These are phyloP conservation scores for Aspergillus taichungensis DNA, from an alignment of 495 filamentous ascomycete species.

Conservation along the genomic window DNA sequence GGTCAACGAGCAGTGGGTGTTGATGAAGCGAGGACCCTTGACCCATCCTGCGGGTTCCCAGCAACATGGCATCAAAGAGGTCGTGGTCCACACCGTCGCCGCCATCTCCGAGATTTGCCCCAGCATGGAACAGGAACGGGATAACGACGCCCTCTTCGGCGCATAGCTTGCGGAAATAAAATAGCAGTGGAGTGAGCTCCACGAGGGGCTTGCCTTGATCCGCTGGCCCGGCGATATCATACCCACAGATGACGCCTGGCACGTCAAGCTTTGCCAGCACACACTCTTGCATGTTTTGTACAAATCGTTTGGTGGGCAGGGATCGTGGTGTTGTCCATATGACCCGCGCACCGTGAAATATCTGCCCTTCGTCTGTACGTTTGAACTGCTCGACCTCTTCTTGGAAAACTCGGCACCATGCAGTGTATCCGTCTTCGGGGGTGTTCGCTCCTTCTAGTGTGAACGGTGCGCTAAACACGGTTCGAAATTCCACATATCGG, in stretches of 20 bases:
- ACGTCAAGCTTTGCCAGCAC: conserved; percentile 70
- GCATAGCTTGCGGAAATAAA: conserved; percentile 88
- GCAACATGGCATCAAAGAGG: conserved; percentile 79
- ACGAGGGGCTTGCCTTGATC: conserved; percentile 64
- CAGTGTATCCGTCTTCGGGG: conserved; percentile 52
- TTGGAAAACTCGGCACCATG: conserved; percentile 59
- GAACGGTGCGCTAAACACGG: conserved; percentile 54
- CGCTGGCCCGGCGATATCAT: conserved; percentile 84
- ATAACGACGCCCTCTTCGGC: conserved; percentile 69
- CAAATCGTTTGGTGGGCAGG: conserved; percentile 53
- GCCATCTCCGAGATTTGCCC: conserved; percentile 73
- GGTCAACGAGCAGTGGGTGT: conserved; percentile 79
- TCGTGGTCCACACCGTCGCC: conserved; percentile 72
- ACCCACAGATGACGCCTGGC: conserved; percentile 75
- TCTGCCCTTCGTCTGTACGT: conserved; percentile 54
- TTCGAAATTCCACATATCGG: conserved; percentile 64
- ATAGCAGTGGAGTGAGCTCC: conserved; percentile 71
- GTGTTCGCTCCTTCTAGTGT: conserved; percentile 47
- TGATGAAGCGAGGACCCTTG: conserved; percentile 84
- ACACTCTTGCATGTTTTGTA: conserved; percentile 76
- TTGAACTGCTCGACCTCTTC: conserved; percentile 78
- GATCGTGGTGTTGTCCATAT: conserved; percentile 75
- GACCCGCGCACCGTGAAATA: conserved; percentile 77
- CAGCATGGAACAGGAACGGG: conserved; percentile 95
- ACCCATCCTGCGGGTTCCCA: conserved; percentile 82